These are phyloP conservation scores for Kodamaea derodonti DNA, from an alignment of 1,139 yeast species.

Conservation along the genomic window DNA sequence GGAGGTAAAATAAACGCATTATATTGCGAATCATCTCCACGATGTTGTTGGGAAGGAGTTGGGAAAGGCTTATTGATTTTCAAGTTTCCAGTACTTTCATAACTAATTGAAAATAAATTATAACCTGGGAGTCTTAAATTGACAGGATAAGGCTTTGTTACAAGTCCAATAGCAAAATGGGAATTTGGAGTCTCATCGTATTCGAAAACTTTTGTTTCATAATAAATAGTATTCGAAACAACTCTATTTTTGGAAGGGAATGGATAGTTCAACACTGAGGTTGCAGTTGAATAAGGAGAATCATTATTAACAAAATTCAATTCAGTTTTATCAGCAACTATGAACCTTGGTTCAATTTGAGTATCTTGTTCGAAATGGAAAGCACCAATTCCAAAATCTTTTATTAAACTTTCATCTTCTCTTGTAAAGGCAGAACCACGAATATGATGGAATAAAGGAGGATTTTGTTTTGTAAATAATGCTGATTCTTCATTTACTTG, in stretches of 20 bases:
- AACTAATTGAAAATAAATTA: constrained; percentile 77
- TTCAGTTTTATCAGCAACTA: constrained; percentile 65
- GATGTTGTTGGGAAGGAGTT: constrained; percentile 45
- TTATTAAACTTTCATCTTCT: constrained; percentile 26
- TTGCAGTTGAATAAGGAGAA: constrained; percentile 43
- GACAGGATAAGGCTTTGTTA: constrained; percentile 82
- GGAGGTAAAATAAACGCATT: constrained; percentile 75
- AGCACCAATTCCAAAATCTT: constrained; percentile 40
- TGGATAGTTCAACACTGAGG: constrained; percentile 54
- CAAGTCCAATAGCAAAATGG: constrained; percentile 70
- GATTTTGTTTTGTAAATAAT: constrained; percentile 29
- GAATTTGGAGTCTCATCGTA: constrained; percentile 34
- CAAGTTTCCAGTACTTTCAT: constrained; percentile 80
- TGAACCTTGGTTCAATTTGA: constrained; percentile 28
- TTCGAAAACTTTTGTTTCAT: constrained; percentile 65
- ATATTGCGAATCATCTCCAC: constrained; percentile 42
- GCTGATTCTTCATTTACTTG: constrained; percentile 32
- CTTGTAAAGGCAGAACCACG: constrained; percentile 33
- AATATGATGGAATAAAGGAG: constrained; percentile 29
- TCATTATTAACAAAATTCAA: constrained; percentile 46
- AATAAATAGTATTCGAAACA: constrained; percentile 61
- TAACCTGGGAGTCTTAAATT: constrained; percentile 84
- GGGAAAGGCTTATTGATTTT: constrained; percentile 76
- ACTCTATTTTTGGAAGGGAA: constrained; percentile 55
- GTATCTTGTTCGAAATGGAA: constrained; percentile 36